Conservation (phyloP, 257 asterid genomes). For the Solanum etuberosum region DNA sequence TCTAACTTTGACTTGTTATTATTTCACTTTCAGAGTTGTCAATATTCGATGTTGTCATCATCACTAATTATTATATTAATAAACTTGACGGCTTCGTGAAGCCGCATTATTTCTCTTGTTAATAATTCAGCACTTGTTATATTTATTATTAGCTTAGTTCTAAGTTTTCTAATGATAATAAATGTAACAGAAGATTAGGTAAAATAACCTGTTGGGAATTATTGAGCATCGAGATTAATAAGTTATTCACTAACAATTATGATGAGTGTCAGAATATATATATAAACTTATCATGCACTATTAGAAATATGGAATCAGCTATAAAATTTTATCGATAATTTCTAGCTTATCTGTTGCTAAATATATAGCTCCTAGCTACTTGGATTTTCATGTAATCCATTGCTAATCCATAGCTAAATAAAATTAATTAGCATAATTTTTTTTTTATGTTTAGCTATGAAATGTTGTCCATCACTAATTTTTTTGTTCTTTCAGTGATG, state of each 20-base stretch:
- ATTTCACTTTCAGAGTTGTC: neutral
- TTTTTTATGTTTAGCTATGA: too few relatives aligned
- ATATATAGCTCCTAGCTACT: too few relatives aligned
- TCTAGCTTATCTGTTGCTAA: too few relatives aligned
- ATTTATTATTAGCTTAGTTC: neutral
- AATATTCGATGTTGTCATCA: neutral
- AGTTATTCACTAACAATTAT: neutral
- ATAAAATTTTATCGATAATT: too few relatives aligned
- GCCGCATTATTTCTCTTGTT: neutral
- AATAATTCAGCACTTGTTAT: neutral
- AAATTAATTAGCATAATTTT: too few relatives aligned
- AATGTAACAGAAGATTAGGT: neutral
- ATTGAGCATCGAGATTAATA: neutral
- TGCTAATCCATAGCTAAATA: too few relatives aligned
- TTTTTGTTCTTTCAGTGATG: too few relatives aligned
- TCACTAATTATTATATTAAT: neutral
- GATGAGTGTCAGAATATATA: too few relatives aligned
- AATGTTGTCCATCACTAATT: too few relatives aligned
- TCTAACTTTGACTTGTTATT: neutral
- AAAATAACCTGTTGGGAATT: neutral
- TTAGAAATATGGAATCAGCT: too few relatives aligned
- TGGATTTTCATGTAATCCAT: too few relatives aligned
- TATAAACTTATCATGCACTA: too few relatives aligned
- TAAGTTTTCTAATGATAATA: neutral
- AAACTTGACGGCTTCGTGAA: neutral